Percentiles rank a stretch among this genome's conserved stretches.
Conservation (phyloP, 1,139 yeast genomes). For the Nakaseomyces sp. region DNA sequence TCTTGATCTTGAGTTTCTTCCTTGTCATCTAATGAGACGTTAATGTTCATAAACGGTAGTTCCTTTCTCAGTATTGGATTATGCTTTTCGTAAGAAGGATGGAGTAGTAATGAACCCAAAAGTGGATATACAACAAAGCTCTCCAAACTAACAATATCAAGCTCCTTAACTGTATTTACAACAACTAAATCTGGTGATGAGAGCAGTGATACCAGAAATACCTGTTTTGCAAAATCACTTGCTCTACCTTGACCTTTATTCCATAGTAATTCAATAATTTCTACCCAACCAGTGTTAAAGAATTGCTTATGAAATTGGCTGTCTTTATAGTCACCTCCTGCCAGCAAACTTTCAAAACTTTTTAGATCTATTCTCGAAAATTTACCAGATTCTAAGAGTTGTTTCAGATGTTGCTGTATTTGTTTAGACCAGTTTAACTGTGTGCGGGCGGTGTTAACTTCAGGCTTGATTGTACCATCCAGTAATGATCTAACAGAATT, state of each 20-base stretch:
- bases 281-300: constrained; percentile 49
- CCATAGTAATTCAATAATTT: constrained; percentile 47
- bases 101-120: constrained; percentile 43
- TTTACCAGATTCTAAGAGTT: constrained; percentile 38
- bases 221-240: constrained; percentile 38
- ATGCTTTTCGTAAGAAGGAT: constrained; percentile 32
- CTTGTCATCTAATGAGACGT: neutral
- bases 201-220: constrained; percentile 45
- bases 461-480: constrained; percentile 35
- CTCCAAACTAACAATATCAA: constrained; percentile 39
- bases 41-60: constrained; percentile 24
- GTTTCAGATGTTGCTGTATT: constrained; percentile 34
- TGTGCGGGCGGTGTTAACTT: constrained; percentile 26
- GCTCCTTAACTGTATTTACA: constrained; percentile 36
- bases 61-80: constrained; percentile 25
- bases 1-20: constrained; percentile 5
- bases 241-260: constrained; percentile 48
- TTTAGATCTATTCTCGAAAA: constrained; percentile 40
- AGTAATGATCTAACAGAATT: constrained; percentile 44
- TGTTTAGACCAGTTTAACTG: constrained; percentile 25
- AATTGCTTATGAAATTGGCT: constrained; percentile 44
- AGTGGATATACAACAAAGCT: constrained; percentile 44
- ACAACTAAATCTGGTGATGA: constrained; percentile 42
- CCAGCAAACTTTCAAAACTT: constrained; percentile 38
- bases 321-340: constrained; percentile 16